Evolutionary conservation across 2,329 filamentous ascomycete species (phyloP), one percentile per base, ranked within the genome.

Genomic region (Nannizziopsis barbatae): DNA sequence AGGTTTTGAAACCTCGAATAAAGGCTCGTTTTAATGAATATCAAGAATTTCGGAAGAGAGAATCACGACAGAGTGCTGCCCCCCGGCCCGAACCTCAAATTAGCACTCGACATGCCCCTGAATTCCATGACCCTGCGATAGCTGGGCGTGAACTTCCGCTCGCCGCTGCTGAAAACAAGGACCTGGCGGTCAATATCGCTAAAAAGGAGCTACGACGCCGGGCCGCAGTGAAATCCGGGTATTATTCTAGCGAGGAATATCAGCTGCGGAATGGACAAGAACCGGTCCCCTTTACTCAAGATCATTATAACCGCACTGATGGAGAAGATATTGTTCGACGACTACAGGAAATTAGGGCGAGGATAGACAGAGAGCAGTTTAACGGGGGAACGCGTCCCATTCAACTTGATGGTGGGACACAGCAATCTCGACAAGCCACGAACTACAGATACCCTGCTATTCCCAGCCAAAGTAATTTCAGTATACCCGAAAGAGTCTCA

Each of bases 1-100:
- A 95, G 64, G 68, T 74, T 7, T 73, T 95, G 49, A 92, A 88
- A 59, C 87, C 87, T 0, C 75, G 81, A 14, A 84, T 98, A 47
- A 79, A 83, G 40, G 75, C 74, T 53, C 76, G 82, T 11, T 81
- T 86, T 60, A 74, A 81, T n/a, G 74, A 76, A 47, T 90, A 85
- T 76, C 74, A 77, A 49, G 69, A 75, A 14, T 58, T 70, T 53
- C 63, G 61, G 15, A 67, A 71, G 45, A 67, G 69, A 39, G 68
- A 73, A 39, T 66, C 71, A 7, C 65, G 63, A 18, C 68, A 63
- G 56, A 60, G 64, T 50, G 55, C 56, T 3, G 12, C 4, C 40
- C 53, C 12, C 47, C 52, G 43, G 37, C 50, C 14, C 39, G 45
- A 37, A 8, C 53, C 50, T 31, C 33, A 45, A 18, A 6, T 14